A percentile compares a stretch with the other conserved stretches of the same genome.
phyloP scores from a whole-genome alignment of 805 yeast species.

The Lipomyces spencermartinsiae region DNA sequence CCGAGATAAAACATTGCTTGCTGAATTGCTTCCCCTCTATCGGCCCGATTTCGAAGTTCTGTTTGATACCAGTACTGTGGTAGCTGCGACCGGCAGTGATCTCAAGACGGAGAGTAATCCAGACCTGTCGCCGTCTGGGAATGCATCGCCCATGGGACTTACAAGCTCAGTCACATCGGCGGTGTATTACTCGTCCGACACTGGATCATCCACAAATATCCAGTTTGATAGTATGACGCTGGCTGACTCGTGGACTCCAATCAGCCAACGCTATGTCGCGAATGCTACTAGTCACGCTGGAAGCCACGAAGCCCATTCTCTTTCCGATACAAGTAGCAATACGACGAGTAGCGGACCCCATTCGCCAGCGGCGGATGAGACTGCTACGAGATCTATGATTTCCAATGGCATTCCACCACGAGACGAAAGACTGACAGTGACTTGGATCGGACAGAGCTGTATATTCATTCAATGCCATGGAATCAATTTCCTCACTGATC shows the following conservation, averaged over 20 bases:
- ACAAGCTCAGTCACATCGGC: constrained; percentile 30
- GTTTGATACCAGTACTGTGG: constrained; percentile 38
- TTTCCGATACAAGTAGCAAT: constrained; percentile 11
- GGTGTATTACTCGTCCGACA: constrained; percentile 34
- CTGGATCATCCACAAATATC: constrained; percentile 34
- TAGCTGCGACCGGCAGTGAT: neutral
- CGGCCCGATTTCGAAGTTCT: constrained; percentile 61
- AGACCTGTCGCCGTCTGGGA: constrained; percentile 8
- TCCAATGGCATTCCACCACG: constrained; percentile 46
- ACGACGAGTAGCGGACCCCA: constrained; percentile 10
- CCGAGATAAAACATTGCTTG: constrained; percentile 53
- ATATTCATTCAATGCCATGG: constrained; percentile 73
- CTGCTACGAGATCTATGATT: constrained; percentile 4
- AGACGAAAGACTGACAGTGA: constrained; percentile 62
- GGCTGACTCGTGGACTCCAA: constrained; percentile 34
- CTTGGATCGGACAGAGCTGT: constrained; percentile 96
- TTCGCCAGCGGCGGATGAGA: constrained; percentile 9
- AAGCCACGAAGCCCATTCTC: neutral
- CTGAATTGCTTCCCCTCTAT: constrained; percentile 63
- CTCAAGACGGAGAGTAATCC: constrained; percentile 2
- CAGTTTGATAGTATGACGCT: constrained; percentile 27
- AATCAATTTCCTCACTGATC: constrained; percentile 83
- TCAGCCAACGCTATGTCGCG: constrained; percentile 8
- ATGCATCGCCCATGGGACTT: constrained; percentile 15
- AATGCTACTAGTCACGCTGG: neutral